Evolutionary conservation across 345 rosid genomes (phyloP), one percentile per base, ranked within the genome.

Genomic region (Salix purpurea): DNA sequence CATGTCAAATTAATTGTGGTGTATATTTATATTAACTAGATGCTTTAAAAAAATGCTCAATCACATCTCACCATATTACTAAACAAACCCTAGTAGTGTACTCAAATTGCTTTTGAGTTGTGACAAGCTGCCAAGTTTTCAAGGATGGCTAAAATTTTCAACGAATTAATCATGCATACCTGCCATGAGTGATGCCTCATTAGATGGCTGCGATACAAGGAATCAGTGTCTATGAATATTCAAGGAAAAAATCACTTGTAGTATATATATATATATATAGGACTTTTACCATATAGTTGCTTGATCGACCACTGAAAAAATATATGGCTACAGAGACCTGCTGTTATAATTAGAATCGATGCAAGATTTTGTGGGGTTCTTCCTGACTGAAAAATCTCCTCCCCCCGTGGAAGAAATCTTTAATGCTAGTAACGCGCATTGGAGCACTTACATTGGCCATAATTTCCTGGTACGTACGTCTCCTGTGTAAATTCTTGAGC

Each of bases 311-410:
- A 1, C 15, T 76, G 50, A 67, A 68, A 68, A 40, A 65, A 34
- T n/a, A 48, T 67, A 42, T 19, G 14, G 37, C 30, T 65, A 34
- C 40, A 65, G 15, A 48, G 26, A 36, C 77, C 23, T 67, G 52
- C 9, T 14, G 60, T 71, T 54, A 80, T 74, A 73, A 80, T 50
- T 52, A 77, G 79, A 48, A 83, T 80, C 72, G 69, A 3, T 26
- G 30, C 8, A 72, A 50, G 77, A 78, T 74, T 68, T 74, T 71
- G 86, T 80, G 82, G 85, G 86, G 50, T 13, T 46, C 50, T 46
- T 12, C 14, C 50, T 3, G 50, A 46, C 50, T 3, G 50, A 46
- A 46, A 46, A 46, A 46, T 46, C 50, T 11, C 5, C 50, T 14
- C 4, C 50, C 50, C 50, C 14, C 14, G 50, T 46, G 50, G 16